phyloP scores from a whole-genome alignment of 2,329 filamentous ascomycete species.

The Aspergillus carbonarius region DNA sequence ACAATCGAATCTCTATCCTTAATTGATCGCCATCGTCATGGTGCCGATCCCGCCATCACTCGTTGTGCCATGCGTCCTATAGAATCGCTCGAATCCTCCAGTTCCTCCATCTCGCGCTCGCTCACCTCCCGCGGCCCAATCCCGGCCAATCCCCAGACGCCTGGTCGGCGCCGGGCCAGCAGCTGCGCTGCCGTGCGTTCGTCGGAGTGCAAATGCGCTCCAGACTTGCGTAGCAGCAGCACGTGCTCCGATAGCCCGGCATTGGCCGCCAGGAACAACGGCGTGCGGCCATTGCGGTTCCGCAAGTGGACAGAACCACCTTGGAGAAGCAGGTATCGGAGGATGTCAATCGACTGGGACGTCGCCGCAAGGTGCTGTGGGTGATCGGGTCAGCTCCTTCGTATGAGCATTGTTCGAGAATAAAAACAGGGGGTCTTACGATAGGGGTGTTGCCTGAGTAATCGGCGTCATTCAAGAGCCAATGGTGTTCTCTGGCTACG shows the following conservation, averaged over 20 bases:
- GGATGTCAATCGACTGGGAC: slow-evolving; percentile 54
- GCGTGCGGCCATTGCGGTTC: slow-evolving; percentile 58
- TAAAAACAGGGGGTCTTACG: slow-evolving; percentile 25
- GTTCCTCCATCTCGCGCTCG: slow-evolving; percentile 24
- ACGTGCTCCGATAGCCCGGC: slow-evolving; percentile 57
- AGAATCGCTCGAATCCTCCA: slow-evolving; percentile 4
- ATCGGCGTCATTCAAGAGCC: slow-evolving; percentile 71
- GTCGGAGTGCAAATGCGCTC: slow-evolving; percentile 60
- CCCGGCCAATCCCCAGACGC: slow-evolving; percentile 46
- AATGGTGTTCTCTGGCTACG: slow-evolving; percentile 63
- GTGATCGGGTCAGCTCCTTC: slow-evolving; percentile 3
- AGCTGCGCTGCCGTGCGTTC: slow-evolving; percentile 55
- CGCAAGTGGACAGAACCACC: slow-evolving; percentile 61
- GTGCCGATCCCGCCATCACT: slow-evolving; percentile 30
- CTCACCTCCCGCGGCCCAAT: slow-evolving; percentile 33
- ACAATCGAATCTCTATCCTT: not conserved
- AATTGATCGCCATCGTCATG: slow-evolving; percentile 14
- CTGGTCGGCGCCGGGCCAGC: slow-evolving; percentile 44
- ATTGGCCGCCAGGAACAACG: slow-evolving; percentile 60
- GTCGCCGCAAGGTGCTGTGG: slow-evolving; percentile 58
- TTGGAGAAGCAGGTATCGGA: slow-evolving; percentile 56
- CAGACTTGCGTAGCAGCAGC: slow-evolving; percentile 53
- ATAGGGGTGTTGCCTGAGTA: slow-evolving; percentile 75
- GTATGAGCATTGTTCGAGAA: not conserved
- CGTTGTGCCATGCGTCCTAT: slow-evolving; percentile 10